These are phyloP conservation scores for Mycena belliarum DNA, from an alignment of 768 basidiomycete genomes.

Conservation along the genomic window DNA sequence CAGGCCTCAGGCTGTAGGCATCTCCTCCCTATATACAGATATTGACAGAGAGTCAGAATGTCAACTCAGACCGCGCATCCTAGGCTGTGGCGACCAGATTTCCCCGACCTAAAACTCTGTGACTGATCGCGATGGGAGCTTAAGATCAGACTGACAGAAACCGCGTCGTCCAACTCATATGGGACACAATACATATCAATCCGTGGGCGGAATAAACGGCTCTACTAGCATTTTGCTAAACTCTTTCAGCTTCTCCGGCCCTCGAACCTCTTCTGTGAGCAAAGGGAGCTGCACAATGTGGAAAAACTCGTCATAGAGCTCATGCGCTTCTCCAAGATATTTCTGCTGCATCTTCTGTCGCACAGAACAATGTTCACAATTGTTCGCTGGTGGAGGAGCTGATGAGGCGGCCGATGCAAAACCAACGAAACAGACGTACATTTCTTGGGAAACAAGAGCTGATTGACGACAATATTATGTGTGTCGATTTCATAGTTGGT, in stretches of 20 bases:
- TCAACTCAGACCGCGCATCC: too few relatives aligned
- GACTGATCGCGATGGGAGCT: too few relatives aligned
- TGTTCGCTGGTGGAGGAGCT: constrained; percentile 67
- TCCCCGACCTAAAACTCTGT: too few relatives aligned
- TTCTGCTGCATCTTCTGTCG: constrained; percentile 98
- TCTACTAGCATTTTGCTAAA: constrained; percentile 91
- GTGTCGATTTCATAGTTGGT: constrained; percentile 96
- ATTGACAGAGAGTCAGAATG: too few relatives aligned
- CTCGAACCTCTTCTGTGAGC: constrained; percentile 95
- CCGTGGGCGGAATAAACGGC: constrained; percentile 67
- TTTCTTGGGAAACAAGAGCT: constrained; percentile 90
- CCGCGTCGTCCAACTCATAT: too few relatives aligned
- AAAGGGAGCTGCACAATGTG: constrained; percentile 93
- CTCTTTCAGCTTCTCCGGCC: constrained; percentile 88
- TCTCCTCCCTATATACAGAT: too few relatives aligned
- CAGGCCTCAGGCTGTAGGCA: too few relatives aligned
- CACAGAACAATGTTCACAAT: constrained; percentile 94
- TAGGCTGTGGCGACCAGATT: too few relatives aligned
- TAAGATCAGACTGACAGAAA: too few relatives aligned
- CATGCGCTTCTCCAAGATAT: constrained; percentile 94
- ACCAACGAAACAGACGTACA: constrained; percentile 40
- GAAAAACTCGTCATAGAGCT: constrained; percentile 98
- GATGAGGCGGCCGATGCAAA: constrained; percentile 6
- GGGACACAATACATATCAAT: constrained; percentile 27
- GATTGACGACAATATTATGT: constrained; percentile 98